phyloP scores from a whole-genome alignment of 441 rosid genomes.

The Bruguiera hainesii region DNA sequence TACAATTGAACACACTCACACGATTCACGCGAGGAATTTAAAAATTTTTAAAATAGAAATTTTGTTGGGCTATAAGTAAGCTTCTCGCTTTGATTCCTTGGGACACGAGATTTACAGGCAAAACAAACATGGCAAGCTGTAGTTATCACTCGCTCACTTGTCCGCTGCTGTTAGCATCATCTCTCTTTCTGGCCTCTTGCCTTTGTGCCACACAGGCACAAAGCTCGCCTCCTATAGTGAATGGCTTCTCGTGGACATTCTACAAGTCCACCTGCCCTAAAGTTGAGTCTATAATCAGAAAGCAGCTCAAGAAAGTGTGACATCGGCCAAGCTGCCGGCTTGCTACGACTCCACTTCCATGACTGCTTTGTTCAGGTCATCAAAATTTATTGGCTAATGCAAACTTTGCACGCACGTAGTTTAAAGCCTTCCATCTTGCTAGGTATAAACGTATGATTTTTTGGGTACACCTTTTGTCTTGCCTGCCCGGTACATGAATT shows the following conservation, averaged over 20 bases:
- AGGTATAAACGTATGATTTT: too few species aligned
- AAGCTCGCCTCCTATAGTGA: constrained; percentile 29
- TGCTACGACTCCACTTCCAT: constrained; percentile 73
- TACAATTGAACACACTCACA: too few species aligned
- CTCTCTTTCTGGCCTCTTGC: constrained; percentile 18
- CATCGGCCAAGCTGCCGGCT: constrained; percentile 72
- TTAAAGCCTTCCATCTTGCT: too few species aligned
- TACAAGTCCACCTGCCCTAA: constrained; percentile 50
- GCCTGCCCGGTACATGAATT: too few species aligned
- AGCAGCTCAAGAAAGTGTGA: constrained; percentile 53
- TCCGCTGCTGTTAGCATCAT: constrained; percentile 18
- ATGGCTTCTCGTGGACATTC: constrained; percentile 57
- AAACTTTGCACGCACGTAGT: too few species aligned
- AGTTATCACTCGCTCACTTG: constrained; percentile 11
- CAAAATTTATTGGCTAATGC: too few species aligned
- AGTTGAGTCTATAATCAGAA: constrained; percentile 44
- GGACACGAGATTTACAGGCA: background rate
- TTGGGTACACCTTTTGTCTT: too few species aligned
- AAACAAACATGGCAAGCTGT: background rate
- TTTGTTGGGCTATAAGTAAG: too few species aligned
- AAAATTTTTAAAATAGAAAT: too few species aligned
- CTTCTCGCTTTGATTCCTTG: too few species aligned
- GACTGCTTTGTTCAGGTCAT: constrained; percentile 76
- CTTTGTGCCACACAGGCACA: constrained; percentile 19
- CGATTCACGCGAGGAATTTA: too few species aligned